Evolutionary conservation across 495 filamentous ascomycete genomes (phyloP).

Genomic region (Penicillium daleae): DNA sequence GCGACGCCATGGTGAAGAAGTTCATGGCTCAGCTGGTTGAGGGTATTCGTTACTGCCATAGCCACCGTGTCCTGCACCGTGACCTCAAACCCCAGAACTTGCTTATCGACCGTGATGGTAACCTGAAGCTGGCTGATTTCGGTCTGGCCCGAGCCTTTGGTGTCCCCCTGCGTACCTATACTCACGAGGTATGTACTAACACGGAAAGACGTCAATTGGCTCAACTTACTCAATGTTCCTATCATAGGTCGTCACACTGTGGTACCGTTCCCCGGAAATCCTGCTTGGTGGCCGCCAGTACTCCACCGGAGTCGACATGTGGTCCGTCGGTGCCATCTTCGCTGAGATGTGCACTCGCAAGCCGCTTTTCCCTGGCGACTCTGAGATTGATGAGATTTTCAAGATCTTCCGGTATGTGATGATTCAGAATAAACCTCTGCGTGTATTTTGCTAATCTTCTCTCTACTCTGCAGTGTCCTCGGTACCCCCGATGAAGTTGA

Average conservation of each 20-base stretch:
- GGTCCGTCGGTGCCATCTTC: constrained; percentile 98
- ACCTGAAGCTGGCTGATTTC: constrained; percentile 97
- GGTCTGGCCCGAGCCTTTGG: constrained; percentile 95
- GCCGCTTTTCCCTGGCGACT: constrained; percentile 95
- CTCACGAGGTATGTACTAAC: constrained; percentile 71
- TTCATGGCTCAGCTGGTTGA: constrained; percentile 95
- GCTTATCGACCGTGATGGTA: constrained; percentile 91
- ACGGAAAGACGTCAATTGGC: not conserved
- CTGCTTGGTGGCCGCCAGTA: constrained; percentile 96
- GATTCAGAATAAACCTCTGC: not conserved
- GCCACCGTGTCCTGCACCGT: constrained; percentile 90
- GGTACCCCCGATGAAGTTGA: constrained; percentile 86
- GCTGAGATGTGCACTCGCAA: constrained; percentile 99
- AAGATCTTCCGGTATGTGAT: constrained; percentile 89
- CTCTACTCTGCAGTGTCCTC: constrained; percentile 62
- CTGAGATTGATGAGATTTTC: constrained; percentile 99
- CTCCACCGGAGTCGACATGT: constrained; percentile 99
- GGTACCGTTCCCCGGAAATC: constrained; percentile 98
- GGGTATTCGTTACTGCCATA: constrained; percentile 93
- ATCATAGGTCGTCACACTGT: constrained; percentile 85
- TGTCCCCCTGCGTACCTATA: constrained; percentile 94
- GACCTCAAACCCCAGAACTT: constrained; percentile 98
- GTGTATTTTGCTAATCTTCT: not conserved
- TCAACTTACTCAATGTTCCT: constrained; percentile 9
- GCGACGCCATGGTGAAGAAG: constrained; percentile 90